Conservation (phyloP, 257 asterid species). For the Fraxinus pennsylvanica region DNA sequence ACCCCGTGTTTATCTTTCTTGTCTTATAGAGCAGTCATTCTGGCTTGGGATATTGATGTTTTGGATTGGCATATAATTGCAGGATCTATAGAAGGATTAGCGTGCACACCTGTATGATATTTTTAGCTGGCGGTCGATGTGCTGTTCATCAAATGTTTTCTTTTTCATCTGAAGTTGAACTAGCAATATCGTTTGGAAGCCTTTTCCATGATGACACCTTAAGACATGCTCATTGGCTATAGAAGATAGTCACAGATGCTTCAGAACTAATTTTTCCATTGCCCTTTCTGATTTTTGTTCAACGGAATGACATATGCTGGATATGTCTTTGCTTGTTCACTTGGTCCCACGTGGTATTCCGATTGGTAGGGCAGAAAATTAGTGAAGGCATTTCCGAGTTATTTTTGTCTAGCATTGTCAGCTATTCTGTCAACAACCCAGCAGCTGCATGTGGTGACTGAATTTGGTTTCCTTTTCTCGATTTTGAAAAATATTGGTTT, state of each 20-base stretch:
- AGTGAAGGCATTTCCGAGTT: constrained; percentile 34
- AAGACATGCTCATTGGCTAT: constrained; percentile 57
- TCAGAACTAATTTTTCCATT: constrained; percentile 38
- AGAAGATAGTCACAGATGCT: constrained; percentile 52
- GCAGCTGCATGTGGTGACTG: not conserved
- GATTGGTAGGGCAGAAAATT: constrained; percentile 34
- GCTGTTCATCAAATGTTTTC: constrained; percentile 95
- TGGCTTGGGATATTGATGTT: constrained; percentile 85
- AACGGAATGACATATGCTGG: constrained; percentile 22
- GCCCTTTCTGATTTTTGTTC: constrained; percentile 39
- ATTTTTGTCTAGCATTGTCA: not conserved
- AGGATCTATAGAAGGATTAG: constrained; percentile 98
- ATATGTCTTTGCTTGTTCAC: constrained; percentile 26
- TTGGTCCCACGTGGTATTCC: constrained; percentile 42
- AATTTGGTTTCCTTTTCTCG: not conserved
- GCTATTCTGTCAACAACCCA: not conserved
- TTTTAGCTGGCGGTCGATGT: constrained; percentile 99
- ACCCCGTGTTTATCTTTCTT: constrained; percentile 33
- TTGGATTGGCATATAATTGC: constrained; percentile 98
- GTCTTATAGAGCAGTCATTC: constrained; percentile 44
- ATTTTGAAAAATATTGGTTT: too few species aligned
- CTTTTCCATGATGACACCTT: constrained; percentile 70
- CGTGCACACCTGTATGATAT: constrained; percentile 89
- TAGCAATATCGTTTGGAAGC: constrained; percentile 47
- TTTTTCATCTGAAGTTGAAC: constrained; percentile 85